Percentiles rank a stretch among this genome's conserved stretches.
Evolutionary conservation across 192 early-diverging fungal genomes (phyloP).

Genomic region (Spinellus fusiger): DNA sequence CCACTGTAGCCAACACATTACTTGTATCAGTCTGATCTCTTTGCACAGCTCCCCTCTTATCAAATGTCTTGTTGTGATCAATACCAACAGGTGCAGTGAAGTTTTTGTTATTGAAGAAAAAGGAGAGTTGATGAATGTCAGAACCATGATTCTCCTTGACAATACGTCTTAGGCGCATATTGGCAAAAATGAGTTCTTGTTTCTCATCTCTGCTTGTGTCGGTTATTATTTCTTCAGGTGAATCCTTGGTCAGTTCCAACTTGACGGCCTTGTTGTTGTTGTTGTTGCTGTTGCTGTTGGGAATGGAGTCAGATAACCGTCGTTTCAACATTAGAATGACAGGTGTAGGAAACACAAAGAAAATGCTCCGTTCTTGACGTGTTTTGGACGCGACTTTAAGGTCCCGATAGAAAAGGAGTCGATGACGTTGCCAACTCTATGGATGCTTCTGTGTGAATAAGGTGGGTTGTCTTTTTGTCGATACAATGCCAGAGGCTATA

Average conservation of each 20-base stretch:
- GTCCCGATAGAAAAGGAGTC: background rate
- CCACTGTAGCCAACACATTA: constrained; percentile 70
- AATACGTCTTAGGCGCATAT: constrained; percentile 77
- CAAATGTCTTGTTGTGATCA: constrained; percentile 57
- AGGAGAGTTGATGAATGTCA: constrained; percentile 66
- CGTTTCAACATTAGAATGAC: background rate
- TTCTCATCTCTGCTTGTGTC: constrained; percentile 2
- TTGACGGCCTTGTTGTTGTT: background rate
- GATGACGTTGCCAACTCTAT: background rate
- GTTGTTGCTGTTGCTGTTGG: no score
- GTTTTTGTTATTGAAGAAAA: constrained; percentile 65
- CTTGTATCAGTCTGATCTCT: constrained; percentile 61
- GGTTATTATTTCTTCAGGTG: background rate
- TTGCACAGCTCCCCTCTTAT: constrained; percentile 62
- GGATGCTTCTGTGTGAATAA: background rate
- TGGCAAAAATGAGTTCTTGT: constrained; percentile 50
- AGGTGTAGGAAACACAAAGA: background rate
- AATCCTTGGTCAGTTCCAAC: background rate
- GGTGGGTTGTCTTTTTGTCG: background rate
- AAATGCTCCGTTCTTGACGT: background rate
- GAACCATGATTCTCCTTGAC: constrained; percentile 86
- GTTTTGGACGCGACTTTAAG: background rate
- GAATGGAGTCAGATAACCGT: background rate
- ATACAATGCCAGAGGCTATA: constrained; percentile 6
- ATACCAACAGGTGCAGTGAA: constrained; percentile 44